These are phyloP conservation scores for Sungouiozyma ichnusensis DNA, from an alignment of 805 yeast species.

Conservation along the genomic window DNA sequence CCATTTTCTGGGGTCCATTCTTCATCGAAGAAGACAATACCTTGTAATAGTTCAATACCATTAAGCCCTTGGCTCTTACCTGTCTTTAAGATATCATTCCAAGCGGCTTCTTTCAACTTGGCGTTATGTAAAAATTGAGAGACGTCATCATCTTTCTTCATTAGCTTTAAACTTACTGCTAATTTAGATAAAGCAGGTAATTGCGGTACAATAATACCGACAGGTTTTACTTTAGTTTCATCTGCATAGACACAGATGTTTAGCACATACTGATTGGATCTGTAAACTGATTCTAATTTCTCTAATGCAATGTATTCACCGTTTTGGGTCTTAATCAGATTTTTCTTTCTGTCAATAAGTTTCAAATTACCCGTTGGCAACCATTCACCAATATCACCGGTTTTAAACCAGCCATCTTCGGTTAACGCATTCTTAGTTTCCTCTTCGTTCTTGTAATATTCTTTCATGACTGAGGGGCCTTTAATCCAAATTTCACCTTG, in stretches of 20 bases:
- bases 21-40: constrained; percentile 67
- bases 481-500: constrained; percentile 86
- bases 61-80: constrained; percentile 71
- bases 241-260: constrained; percentile 95
- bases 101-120: constrained; percentile 45
- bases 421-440: constrained; percentile 71
- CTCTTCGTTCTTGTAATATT: constrained; percentile 72
- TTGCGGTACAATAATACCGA: constrained; percentile 81
- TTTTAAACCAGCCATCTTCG: constrained; percentile 87
- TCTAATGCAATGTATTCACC: constrained; percentile 98
- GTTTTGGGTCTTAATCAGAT: constrained; percentile 86
- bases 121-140: constrained; percentile 42
- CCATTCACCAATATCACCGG: constrained; percentile 98
- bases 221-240: constrained; percentile 74
- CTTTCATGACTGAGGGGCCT: constrained; percentile 64
- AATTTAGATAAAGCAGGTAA: constrained; percentile 53
- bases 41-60: constrained; percentile 79
- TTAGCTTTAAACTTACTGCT: constrained; percentile 46
- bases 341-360: constrained; percentile 90
- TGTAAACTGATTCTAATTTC: constrained; percentile 82
- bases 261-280: constrained; percentile 65
- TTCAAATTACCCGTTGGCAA: constrained; percentile 66
- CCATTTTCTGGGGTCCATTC: constrained; percentile 99
- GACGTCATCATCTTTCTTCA: constrained; percentile 37
- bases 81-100: constrained; percentile 53